A percentile compares a stretch with the other conserved stretches of the same genome.
Evolutionary conservation across 371 early-diverging fungal genomes (phyloP).

Genomic region (Mortierella sp.): DNA sequence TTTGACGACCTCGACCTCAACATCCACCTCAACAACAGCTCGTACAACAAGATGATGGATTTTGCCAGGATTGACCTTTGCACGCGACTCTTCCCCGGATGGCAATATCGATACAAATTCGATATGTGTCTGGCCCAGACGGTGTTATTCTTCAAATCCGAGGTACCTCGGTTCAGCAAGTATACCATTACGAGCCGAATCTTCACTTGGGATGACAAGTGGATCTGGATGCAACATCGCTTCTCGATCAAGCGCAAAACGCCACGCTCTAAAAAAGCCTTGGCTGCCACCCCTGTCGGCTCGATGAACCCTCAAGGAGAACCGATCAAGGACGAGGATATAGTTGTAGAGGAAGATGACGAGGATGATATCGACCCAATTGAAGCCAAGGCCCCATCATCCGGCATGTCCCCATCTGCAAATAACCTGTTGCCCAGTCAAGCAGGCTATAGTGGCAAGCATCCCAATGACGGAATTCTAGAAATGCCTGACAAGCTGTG

Average conservation of each 20-base stretch:
- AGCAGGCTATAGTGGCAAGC: constrained; percentile 10
- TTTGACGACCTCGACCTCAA: constrained; percentile 52
- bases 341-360: constrained; percentile 39
- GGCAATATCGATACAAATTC: constrained; percentile 32
- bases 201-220: constrained; percentile 69
- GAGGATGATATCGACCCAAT: constrained; percentile 54
- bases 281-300: neutral
- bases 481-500: constrained; percentile 46
- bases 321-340: constrained; percentile 33
- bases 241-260: constrained; percentile 48
- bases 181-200: constrained; percentile 65
- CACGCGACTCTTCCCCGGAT: constrained; percentile 55
- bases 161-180: constrained; percentile 61
- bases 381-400: constrained; percentile 27
- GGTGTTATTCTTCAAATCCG: constrained; percentile 59
- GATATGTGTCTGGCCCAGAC: constrained; percentile 48
- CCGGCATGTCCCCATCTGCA: neutral
- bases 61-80: constrained; percentile 61
- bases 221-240: constrained; percentile 56
- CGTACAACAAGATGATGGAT: constrained; percentile 68
- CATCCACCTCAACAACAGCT: constrained; percentile 56
- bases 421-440: neutral
- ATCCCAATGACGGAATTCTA: constrained; percentile 13
- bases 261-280: neutral
- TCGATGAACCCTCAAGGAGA: too few species aligned